Percentiles rank a stretch among this genome's conserved stretches.
Evolutionary conservation across 305 asterid genomes (phyloP).

Genomic region (Ajuga reptans): DNA sequence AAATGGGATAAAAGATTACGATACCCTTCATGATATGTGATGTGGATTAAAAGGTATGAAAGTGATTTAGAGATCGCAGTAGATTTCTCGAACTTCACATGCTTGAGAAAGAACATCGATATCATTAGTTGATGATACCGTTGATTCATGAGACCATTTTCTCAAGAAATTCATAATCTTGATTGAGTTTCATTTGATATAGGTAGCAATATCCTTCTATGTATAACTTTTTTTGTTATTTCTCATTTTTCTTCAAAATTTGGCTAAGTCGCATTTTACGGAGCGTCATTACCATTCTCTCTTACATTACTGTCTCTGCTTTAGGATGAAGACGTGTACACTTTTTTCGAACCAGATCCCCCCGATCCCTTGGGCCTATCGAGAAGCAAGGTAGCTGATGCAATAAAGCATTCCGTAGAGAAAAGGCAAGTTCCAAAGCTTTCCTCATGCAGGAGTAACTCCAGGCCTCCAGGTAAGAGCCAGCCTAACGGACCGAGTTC

Average conservation of each 20-base stretch:
- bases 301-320: constrained; percentile 6
- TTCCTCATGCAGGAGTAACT: constrained; percentile 36
- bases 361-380: constrained; percentile 39
- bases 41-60: neutral
- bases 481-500: constrained; percentile 16
- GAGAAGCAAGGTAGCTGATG: constrained; percentile 45
- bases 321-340: constrained; percentile 86
- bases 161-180: too few species aligned
- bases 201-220: neutral
- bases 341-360: constrained; percentile 94
- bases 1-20: neutral
- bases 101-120: neutral
- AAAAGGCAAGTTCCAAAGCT: constrained; percentile 41
- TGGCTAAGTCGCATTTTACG: neutral
- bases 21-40: neutral
- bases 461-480: constrained; percentile 31
- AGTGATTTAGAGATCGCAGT: neutral
- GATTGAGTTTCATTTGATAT: too few species aligned
- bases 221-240: neutral
- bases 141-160: too few species aligned
- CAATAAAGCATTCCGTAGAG: constrained; percentile 30
- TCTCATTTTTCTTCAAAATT: neutral
- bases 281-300: neutral
- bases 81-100: neutral
- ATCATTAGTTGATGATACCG: too few species aligned